Conservation (phyloP, 2,329 filamentous ascomycete species). For the Colletotrichum brevisporum region DNA sequence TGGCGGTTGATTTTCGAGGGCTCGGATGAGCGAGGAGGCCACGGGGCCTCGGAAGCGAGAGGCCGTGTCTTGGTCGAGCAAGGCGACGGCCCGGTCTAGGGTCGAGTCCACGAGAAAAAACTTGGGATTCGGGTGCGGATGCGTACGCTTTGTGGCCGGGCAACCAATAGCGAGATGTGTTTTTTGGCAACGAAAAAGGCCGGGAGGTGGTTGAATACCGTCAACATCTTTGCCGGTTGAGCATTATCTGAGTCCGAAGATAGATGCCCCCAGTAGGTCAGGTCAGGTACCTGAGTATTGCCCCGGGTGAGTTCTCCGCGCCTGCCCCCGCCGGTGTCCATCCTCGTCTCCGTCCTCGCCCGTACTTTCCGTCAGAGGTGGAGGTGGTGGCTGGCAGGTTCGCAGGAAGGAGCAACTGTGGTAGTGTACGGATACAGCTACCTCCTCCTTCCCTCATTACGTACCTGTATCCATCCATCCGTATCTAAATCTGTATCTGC, state of each 20-base stretch:
- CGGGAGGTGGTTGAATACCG: slow-evolving; percentile 25
- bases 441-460: no score
- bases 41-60: background rate
- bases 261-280: background rate
- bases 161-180: background rate
- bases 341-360: no score
- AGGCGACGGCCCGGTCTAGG: background rate
- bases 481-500: no score
- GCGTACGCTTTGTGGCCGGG: slow-evolving; percentile 14
- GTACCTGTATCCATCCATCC: no score
- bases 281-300: background rate
- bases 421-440: no score
- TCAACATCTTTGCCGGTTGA: slow-evolving; percentile 16
- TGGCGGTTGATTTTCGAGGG: slow-evolving; percentile 3
- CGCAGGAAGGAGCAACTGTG: no score
- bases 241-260: slow-evolving; percentile 16
- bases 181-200: slow-evolving; percentile 14
- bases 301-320: background rate
- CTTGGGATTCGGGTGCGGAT: background rate
- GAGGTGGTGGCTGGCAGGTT: no score
- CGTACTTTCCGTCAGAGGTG: no score
- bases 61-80: background rate
- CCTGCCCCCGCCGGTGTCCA: background rate
- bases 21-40: slow-evolving; percentile 1
- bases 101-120: background rate